Percentiles rank a stretch among this genome's conserved stretches.
These are phyloP conservation scores for Apiosordaria backusii DNA, from an alignment of 495 filamentous ascomycete species.

Conservation along the genomic window DNA sequence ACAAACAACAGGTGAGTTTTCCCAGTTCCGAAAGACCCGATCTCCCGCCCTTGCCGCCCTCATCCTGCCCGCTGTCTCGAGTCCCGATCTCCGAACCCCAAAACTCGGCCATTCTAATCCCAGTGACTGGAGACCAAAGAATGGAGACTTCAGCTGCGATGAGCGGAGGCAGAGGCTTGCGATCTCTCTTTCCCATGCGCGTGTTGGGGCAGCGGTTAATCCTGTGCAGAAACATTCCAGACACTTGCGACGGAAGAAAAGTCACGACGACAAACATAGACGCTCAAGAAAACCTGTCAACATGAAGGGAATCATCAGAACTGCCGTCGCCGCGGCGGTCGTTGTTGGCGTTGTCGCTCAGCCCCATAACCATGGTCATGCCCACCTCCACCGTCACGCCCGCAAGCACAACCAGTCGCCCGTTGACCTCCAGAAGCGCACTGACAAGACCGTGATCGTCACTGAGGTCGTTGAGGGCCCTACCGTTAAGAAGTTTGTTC, in stretches of 20 bases:
- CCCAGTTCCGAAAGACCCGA: background rate
- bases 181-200: background rate
- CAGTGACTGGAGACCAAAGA: background rate
- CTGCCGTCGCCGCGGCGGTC: conserved; percentile 48
- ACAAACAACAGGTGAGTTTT: conserved; percentile 16
- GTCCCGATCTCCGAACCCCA: conserved; percentile 2
- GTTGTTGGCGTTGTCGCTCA: conserved; percentile 42
- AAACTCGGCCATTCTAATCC: background rate
- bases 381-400: conserved; percentile 35
- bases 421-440: conserved; percentile 40
- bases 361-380: conserved; percentile 45
- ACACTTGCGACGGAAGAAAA: background rate
- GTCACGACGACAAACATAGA: background rate
- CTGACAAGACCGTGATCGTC: conserved; percentile 29
- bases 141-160: background rate
- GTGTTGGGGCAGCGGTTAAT: background rate
- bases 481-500: conserved; percentile 56
- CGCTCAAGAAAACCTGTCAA: conserved; percentile 19
- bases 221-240: background rate
- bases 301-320: conserved; percentile 48
- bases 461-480: conserved; percentile 42
- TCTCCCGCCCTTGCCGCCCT: background rate
- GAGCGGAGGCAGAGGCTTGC: background rate
- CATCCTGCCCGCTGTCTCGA: background rate
- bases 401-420: conserved; percentile 33